Percentiles rank a stretch among this genome's conserved stretches.
phyloP scores from a whole-genome alignment of 1,139 yeast species.

The Taphrina wiesneri region DNA sequence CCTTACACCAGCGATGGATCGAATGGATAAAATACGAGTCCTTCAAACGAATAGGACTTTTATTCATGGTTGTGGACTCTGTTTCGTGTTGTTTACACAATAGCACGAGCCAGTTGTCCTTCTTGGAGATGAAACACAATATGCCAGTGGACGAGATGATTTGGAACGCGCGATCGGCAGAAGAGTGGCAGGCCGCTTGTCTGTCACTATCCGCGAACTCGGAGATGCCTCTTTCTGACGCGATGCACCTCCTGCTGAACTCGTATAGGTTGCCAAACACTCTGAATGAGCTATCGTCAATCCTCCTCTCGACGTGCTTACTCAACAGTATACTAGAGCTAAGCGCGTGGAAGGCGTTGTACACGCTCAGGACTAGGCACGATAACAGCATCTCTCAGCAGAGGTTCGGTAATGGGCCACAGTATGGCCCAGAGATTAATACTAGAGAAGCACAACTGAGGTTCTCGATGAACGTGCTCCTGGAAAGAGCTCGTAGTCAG shows the following conservation, averaged over 20 bases:
- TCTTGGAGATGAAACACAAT: slow-evolving; percentile 15
- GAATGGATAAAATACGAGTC: slow-evolving; percentile 20
- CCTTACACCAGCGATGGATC: slow-evolving; percentile 18
- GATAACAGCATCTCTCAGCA: background rate
- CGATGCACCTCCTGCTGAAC: slow-evolving; percentile 15
- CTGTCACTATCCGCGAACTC: background rate
- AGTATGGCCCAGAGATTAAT: slow-evolving; percentile 7
- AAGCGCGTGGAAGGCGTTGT: slow-evolving; percentile 9
- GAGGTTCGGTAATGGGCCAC: background rate
- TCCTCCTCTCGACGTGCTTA: slow-evolving; percentile 13
- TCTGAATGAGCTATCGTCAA: slow-evolving; percentile 15
- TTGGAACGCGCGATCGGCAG: slow-evolving; percentile 16
- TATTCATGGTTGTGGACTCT: slow-evolving; percentile 1
- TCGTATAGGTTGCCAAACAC: slow-evolving; percentile 2
- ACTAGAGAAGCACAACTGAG: slow-evolving; percentile 8
- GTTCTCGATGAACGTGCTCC: slow-evolving; percentile 20
- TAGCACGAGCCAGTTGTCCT: background rate
- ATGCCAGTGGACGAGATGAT: slow-evolving; percentile 23
- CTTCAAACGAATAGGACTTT: background rate
- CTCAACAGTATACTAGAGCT: slow-evolving; percentile 6
- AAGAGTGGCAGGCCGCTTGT: slow-evolving; percentile 14
- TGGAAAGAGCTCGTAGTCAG: slow-evolving; percentile 1
- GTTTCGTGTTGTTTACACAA: background rate
- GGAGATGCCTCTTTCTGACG: slow-evolving; percentile 5
- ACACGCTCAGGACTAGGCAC: background rate